phyloP scores from a whole-genome alignment of 164 flowering plant genomes.

The Dillenia suffruticosa region DNA sequence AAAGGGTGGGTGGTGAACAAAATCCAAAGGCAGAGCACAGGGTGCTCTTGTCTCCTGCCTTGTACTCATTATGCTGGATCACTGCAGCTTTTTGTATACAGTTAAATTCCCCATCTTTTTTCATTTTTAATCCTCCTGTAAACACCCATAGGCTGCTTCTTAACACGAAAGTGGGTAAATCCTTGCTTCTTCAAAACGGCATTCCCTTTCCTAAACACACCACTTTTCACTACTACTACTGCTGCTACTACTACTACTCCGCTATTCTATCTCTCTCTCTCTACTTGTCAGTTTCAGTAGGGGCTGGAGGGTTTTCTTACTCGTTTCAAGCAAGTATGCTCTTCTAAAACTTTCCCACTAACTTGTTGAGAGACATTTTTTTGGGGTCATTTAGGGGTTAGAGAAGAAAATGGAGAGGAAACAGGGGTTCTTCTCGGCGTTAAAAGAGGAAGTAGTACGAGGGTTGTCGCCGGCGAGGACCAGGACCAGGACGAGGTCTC shows the following conservation, averaged over 20 bases:
- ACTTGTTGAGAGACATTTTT: not conserved
- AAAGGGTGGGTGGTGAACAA: no score
- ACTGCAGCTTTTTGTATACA: no score
- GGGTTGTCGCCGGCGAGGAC: conserved; percentile 83
- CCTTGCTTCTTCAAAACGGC: conserved; percentile 19
- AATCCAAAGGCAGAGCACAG: no score
- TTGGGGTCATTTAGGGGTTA: not conserved
- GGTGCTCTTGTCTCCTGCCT: no score
- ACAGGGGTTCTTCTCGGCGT: conserved; percentile 79
- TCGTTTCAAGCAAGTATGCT: not conserved
- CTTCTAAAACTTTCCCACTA: not conserved
- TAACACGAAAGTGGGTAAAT: no score
- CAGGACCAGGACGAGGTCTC: conserved; percentile 40
- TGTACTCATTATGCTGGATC: no score
- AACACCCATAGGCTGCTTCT: no score
- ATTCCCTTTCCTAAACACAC: conserved; percentile 1
- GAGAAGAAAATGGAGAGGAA: conserved; percentile 62
- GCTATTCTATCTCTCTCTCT: not conserved
- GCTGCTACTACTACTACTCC: not conserved
- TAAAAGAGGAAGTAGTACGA: conserved; percentile 74
- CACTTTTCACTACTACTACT: no score
- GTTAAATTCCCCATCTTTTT: no score
- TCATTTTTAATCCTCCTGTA: no score
- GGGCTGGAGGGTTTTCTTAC: not conserved
- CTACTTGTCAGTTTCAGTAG: not conserved